These are phyloP conservation scores for Penicillium goetzii DNA, from an alignment of 495 filamentous ascomycete species.

Conservation along the genomic window DNA sequence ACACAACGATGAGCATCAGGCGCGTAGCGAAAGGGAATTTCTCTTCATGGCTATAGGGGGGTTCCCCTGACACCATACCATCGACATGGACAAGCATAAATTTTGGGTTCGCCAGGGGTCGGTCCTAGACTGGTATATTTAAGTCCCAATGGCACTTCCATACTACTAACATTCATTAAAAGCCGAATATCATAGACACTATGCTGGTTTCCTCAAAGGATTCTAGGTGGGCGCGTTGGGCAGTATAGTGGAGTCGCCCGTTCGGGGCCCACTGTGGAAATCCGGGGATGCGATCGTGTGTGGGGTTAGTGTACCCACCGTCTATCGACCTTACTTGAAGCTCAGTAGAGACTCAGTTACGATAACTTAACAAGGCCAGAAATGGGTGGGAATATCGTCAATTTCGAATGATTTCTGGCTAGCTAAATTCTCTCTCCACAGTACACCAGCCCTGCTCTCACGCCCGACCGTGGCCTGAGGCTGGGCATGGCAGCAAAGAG, in stretches of 20 bases:
- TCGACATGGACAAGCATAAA: conserved; percentile 17
- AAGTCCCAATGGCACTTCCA: background rate
- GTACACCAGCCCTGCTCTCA: too few relatives aligned
- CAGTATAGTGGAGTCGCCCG: conserved; percentile 12
- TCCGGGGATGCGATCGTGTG: conserved; percentile 17
- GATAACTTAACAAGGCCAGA: background rate
- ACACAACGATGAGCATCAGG: conserved; percentile 4
- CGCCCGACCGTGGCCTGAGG: too few relatives aligned
- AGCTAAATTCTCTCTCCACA: too few relatives aligned
- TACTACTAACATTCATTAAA: background rate
- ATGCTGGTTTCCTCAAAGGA: background rate
- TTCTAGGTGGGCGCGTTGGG: background rate
- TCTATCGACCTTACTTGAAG: background rate
- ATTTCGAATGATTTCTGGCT: background rate
- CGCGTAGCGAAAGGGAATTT: background rate
- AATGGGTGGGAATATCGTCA: background rate
- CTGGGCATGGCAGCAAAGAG: too few relatives aligned
- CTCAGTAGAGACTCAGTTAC: background rate
- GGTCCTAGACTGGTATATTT: background rate
- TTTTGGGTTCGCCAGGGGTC: conserved; percentile 8
- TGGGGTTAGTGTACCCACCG: conserved; percentile 14
- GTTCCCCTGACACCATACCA: conserved; percentile 17
- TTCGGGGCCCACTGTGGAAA: conserved; percentile 22
- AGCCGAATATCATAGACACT: background rate
- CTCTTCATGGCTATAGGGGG: conserved; percentile 13